Base-by-base conservation (phyloP, 495 filamentous ascomycete genomes). In the Elasticomyces elasticus region DNA sequence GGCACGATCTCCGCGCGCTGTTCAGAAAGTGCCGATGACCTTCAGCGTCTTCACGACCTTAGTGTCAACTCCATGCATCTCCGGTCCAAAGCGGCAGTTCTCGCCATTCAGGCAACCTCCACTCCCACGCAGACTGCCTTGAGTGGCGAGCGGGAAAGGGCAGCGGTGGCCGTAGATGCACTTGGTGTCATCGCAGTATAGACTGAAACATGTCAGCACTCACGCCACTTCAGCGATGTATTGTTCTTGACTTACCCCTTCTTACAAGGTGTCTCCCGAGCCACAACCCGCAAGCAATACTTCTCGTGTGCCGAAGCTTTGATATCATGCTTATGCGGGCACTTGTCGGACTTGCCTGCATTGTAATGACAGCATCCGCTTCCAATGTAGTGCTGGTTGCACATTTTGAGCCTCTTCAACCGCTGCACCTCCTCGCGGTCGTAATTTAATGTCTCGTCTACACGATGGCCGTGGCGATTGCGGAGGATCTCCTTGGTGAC, bases 371-470 rank as follows among this genome's bases (percentile, higher is more conserved):
- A 84, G 30, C 79, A 75, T 62, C 89, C 94, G 41, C 83, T 83
- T 1, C 86, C 78, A 25, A 95, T 72, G 66, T 82, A 91, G 66
- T 89, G 80, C 57, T 87, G 85, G 65, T 92, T 92, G 77, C 89
- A 95, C 23, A 91, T 70, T 63, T 94, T 92, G 60, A 86, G 70
- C 60, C 76, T 79, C 64, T 82, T 81, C 55, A 84, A 61, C 23
- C 78, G 73, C 54, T 76, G 74, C 46, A 83, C 67, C 31, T 83
- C 79, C 25, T 79, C 74, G 35, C 75, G 74, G 60, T 79, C 74
- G 54, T 80, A 79, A 28, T 67, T 71, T 54, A 72, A 72, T 54
- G 74, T 66, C 22, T 72, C 74, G 62, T 87, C 85, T 54, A 86
- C 78, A 47, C 87, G 78, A 63, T 87, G 86, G 60, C 85, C 86